Conservation (phyloP, 805 yeast species). For the Groenewaldozyma tartarivorans region DNA sequence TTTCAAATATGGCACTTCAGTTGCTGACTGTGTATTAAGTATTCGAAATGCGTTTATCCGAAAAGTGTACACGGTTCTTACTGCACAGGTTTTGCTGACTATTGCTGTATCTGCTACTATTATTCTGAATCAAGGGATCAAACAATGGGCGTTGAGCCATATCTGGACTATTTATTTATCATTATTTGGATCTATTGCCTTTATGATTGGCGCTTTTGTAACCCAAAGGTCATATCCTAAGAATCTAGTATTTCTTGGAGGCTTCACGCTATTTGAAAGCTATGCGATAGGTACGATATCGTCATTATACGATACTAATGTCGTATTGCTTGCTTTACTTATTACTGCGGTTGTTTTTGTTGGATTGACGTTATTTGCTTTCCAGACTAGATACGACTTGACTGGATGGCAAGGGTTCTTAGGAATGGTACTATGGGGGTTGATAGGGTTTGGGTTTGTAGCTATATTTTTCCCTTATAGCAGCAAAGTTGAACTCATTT, state of each 20-base stretch:
- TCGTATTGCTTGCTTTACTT: constrained; percentile 61
- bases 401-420: constrained; percentile 55
- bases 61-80: constrained; percentile 66
- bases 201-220: constrained; percentile 52
- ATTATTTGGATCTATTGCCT: constrained; percentile 49
- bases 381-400: constrained; percentile 70
- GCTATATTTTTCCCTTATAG: constrained; percentile 55
- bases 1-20: constrained; percentile 72
- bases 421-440: constrained; percentile 49
- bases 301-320: constrained; percentile 48
- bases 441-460: constrained; percentile 66
- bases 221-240: constrained; percentile 62
- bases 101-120: constrained; percentile 47
- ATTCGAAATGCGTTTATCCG: constrained; percentile 68
- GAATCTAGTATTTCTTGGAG: constrained; percentile 48
- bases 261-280: constrained; percentile 69
- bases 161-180: constrained; percentile 52
- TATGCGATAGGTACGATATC: constrained; percentile 62
- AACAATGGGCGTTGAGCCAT: constrained; percentile 47
- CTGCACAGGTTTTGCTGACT: constrained; percentile 56
- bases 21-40: constrained; percentile 66
- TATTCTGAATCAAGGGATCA: constrained; percentile 34
- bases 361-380: constrained; percentile 70
- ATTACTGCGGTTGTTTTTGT: constrained; percentile 61
- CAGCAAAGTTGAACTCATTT: constrained; percentile 48